A percentile compares a stretch with the other conserved stretches of the same genome.
These are phyloP conservation scores for Actinidia polygama DNA, from an alignment of 179 eudicot species.

Conservation along the genomic window DNA sequence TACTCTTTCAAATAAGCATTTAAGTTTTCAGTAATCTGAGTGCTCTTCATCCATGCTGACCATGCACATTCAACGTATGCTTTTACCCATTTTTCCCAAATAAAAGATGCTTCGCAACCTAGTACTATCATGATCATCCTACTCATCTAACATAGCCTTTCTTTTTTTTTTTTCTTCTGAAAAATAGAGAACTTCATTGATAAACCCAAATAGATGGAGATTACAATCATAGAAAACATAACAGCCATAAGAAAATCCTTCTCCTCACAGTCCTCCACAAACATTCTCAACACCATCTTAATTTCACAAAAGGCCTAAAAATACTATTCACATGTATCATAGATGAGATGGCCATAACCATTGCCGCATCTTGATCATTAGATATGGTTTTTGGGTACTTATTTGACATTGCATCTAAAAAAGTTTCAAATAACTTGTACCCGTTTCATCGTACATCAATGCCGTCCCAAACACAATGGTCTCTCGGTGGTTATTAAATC, in stretches of 20 bases:
- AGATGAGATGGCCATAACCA: neutral
- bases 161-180: too few species aligned
- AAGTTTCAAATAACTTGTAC: neutral
- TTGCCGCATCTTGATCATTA: slow-evolving; percentile 2
- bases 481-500: neutral
- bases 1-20: neutral
- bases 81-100: neutral
- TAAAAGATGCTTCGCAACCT: too few species aligned
- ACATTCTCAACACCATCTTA: neutral
- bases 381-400: neutral
- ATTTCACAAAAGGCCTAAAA: neutral
- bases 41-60: neutral
- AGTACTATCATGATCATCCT: neutral
- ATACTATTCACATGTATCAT: neutral
- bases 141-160: neutral
- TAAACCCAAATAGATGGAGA: too few species aligned
- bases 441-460: neutral
- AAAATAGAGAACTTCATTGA: too few species aligned
- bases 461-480: neutral
- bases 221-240: too few species aligned
- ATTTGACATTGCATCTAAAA: neutral
- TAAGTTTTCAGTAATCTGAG: neutral
- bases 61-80: neutral
- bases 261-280: neutral
- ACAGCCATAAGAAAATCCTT: neutral